Evolutionary conservation across 169 alveolate genomes (phyloP), one percentile per base, ranked within the genome.

Genomic region (Cryptosporidium baileyi): DNA sequence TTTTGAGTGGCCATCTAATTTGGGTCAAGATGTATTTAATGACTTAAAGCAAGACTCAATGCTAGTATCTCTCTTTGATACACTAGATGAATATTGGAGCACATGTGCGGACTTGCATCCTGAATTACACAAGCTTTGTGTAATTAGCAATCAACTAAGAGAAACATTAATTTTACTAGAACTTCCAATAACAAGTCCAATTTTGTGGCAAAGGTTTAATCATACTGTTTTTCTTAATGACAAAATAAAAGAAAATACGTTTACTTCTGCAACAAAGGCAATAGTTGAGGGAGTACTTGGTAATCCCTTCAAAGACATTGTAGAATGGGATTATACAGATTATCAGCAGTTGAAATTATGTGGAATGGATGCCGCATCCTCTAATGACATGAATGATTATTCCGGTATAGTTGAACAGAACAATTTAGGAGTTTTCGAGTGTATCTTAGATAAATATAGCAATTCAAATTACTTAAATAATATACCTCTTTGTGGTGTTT

Each of bases 31-130:
- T 30, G 11, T 34, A 7, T 26, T 49, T 22, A 54, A 51, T 24
- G 32, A 38, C 19, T 26, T 74, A 6, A 74, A 40, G 22, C 34
- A 43, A 22, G 61, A 65, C n/a, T 54, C 85, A 28, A 32, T 74
- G 22, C 49, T 74, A 8, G 34, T 59, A 19, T 74, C 85, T 36
- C 49, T 74, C 6, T 74, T 74, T 74, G 85, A 74, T 51, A 74
- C 85, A 22, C 24, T 74, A 36, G 85, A 74, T 57, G 85, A 74
- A 54, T 74, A 74, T 34, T 74, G 85, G 85, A 74, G 40, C 19
- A 26, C 85, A 32, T 74, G 85, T 11, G 60, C 57, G 22, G 24
- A 28, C 22, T 41, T 74, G 17, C 85, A 74, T 41, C 85, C 85
- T 54, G 26, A 38, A 9, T 57, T 74, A 24, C 67, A 57, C 60